A percentile compares a stretch with the other conserved stretches of the same genome.
Conservation (phyloP, 1,284 basidiomycete genomes). For the Irpex sp. region DNA sequence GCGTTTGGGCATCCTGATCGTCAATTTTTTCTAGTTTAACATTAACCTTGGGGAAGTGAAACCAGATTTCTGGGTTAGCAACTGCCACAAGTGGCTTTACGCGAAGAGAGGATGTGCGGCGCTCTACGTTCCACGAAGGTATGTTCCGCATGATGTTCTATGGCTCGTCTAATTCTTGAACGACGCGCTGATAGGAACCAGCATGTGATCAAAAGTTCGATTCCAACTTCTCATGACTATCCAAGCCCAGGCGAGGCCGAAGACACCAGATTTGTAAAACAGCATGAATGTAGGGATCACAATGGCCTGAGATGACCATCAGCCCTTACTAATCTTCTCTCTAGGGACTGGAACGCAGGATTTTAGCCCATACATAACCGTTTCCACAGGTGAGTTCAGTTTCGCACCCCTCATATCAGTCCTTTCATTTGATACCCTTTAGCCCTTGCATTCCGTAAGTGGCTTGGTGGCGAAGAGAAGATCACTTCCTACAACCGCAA, state of each 20-base stretch:
- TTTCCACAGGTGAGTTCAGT: no score
- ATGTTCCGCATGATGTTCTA: not conserved
- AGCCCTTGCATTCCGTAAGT: constrained; percentile 77
- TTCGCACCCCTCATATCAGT: no score
- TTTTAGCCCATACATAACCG: constrained; percentile 48
- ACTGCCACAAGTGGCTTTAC: constrained; percentile 84
- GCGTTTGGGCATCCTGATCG: not conserved
- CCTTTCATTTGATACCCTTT: no score
- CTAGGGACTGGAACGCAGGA: constrained; percentile 75
- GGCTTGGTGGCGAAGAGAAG: constrained; percentile 79
- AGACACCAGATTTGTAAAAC: constrained; percentile 46
- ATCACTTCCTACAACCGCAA: constrained; percentile 77
- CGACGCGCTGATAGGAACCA: constrained; percentile 56
- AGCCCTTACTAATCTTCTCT: not conserved
- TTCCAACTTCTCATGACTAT: constrained; percentile 73
- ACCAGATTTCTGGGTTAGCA: constrained; percentile 83
- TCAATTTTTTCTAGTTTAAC: constrained; percentile 25
- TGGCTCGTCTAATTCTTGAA: not conserved
- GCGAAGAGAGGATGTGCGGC: constrained; percentile 71
- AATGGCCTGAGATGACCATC: not conserved
- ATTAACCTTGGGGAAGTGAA: constrained; percentile 56
- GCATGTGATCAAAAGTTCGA: constrained; percentile 66
- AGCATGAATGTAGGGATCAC: constrained; percentile 50
- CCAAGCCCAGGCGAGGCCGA: constrained; percentile 27
- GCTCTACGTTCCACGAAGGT: constrained; percentile 79